These are phyloP conservation scores for Powellomyces hirtus DNA, from an alignment of 192 early-diverging fungal genomes.

Conservation along the genomic window DNA sequence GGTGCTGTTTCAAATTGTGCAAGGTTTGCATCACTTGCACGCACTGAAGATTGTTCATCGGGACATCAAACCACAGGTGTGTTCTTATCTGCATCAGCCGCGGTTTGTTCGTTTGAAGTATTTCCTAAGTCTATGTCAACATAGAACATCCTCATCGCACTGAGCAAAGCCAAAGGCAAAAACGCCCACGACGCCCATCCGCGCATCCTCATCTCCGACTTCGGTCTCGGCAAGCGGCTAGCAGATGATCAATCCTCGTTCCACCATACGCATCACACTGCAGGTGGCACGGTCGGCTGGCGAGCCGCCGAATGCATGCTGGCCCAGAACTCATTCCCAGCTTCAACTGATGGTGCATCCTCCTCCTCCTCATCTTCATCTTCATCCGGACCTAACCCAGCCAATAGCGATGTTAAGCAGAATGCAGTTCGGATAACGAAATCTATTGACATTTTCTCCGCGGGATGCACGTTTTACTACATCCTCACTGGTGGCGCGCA, in stretches of 20 bases:
- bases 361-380: background rate
- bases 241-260: conserved; percentile 93
- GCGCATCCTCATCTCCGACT: conserved; percentile 90
- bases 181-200: conserved; percentile 43
- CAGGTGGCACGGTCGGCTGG: conserved; percentile 94
- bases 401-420: background rate
- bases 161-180: conserved; percentile 3
- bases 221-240: conserved; percentile 92
- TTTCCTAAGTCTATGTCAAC: background rate
- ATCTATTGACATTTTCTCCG: conserved; percentile 93
- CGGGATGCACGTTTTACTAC: conserved; percentile 95
- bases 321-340: conserved; percentile 30
- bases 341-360: background rate
- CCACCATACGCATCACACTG: conserved; percentile 74
- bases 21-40: conserved; percentile 86
- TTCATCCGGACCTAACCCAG: conserved; percentile 27
- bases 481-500: conserved; percentile 85
- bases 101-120: background rate
- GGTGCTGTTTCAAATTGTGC: conserved; percentile 80
- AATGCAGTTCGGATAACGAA: conserved; percentile 60
- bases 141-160: conserved; percentile 4
- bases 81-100: background rate
- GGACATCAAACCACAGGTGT: conserved; percentile 85
- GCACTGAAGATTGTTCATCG: conserved; percentile 94
- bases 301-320: conserved; percentile 86